A percentile compares a stretch with the other conserved stretches of the same genome.
phyloP scores from a whole-genome alignment of 1,284 basidiomycete species.

The Coniferiporia sulphurascens region DNA sequence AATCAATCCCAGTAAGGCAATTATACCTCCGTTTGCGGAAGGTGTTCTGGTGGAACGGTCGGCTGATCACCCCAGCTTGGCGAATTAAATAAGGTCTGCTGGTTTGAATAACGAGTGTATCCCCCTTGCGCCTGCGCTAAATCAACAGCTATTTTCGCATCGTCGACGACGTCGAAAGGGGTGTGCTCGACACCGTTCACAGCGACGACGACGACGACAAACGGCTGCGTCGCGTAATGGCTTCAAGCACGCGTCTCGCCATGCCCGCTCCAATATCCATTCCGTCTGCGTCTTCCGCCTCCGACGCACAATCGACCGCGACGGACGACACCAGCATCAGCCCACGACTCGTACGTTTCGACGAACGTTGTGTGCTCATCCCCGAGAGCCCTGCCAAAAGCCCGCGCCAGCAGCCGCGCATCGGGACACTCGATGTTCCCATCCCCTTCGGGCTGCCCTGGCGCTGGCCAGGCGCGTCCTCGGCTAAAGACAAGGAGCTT shows the following conservation, averaged over 20 bases:
- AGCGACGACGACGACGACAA: background rate
- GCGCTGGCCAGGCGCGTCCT: conserved; percentile 1
- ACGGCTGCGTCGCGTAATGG: background rate
- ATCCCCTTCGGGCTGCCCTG: conserved; percentile 4
- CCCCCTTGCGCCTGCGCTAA: background rate
- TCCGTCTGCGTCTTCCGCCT: background rate
- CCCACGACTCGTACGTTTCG: conserved; percentile 13
- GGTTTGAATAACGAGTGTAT: background rate
- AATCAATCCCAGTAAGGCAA: background rate
- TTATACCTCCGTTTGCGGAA: background rate
- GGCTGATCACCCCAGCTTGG: background rate
- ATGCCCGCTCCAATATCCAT: background rate
- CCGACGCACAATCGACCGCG: background rate
- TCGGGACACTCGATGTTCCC: conserved; percentile 7
- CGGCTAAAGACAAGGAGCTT: conserved; percentile 6
- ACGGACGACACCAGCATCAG: background rate
- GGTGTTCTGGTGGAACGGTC: background rate
- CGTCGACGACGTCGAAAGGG: background rate
- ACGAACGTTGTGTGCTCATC: conserved; percentile 17
- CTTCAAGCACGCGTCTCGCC: background rate
- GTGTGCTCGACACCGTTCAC: background rate
- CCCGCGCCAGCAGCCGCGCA: background rate
- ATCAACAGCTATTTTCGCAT: background rate
- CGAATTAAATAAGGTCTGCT: background rate
- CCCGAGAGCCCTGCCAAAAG: conserved; percentile 4